These are phyloP conservation scores for Vaccinium vitisidaea DNA, from an alignment of 148 eudicot genomes.

Conservation along the genomic window DNA sequence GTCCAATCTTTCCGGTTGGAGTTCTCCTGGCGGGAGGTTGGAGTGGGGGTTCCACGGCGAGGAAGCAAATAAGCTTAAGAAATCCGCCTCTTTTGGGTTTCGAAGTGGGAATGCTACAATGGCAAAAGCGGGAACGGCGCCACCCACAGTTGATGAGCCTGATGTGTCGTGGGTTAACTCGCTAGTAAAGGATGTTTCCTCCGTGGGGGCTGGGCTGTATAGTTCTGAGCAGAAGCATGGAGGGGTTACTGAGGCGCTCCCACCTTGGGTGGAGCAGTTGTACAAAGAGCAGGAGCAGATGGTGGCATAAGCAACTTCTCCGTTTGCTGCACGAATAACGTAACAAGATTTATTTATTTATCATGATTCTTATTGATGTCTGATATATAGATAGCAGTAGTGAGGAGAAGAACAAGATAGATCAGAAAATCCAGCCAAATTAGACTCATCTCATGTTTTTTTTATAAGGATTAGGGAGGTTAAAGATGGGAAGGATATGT, in stretches of 20 bases:
- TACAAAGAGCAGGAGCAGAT: slow-evolving; percentile 85
- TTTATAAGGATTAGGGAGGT: neutral
- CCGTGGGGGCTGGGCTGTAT: slow-evolving; percentile 28
- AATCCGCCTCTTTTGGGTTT: slow-evolving; percentile 72
- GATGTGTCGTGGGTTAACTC: slow-evolving; percentile 94
- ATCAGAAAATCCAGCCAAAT: slow-evolving; percentile 8
- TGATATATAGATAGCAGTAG: slow-evolving; percentile 16
- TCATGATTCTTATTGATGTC: slow-evolving; percentile 8
- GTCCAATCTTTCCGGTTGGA: slow-evolving; percentile 48
- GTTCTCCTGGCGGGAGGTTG: slow-evolving; percentile 63
- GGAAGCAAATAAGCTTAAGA: slow-evolving; percentile 67
- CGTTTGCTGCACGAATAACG: neutral
- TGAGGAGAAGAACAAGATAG: neutral
- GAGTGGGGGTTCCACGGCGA: slow-evolving; percentile 81
- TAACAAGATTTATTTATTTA: slow-evolving; percentile 10
- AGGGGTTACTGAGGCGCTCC: slow-evolving; percentile 29
- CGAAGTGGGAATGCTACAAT: slow-evolving; percentile 31
- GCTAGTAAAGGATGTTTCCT: slow-evolving; percentile 69
- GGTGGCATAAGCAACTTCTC: slow-evolving; percentile 39
- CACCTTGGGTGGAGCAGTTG: slow-evolving; percentile 78
- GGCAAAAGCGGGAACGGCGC: slow-evolving; percentile 1
- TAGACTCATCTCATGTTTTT: neutral
- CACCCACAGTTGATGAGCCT: slow-evolving; percentile 50
- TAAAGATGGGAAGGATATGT: slow-evolving; percentile 12
- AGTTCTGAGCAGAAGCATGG: slow-evolving; percentile 34